These are phyloP conservation scores for Lepidium aucheri DNA, from an alignment of 345 rosid species.

Conservation along the genomic window DNA sequence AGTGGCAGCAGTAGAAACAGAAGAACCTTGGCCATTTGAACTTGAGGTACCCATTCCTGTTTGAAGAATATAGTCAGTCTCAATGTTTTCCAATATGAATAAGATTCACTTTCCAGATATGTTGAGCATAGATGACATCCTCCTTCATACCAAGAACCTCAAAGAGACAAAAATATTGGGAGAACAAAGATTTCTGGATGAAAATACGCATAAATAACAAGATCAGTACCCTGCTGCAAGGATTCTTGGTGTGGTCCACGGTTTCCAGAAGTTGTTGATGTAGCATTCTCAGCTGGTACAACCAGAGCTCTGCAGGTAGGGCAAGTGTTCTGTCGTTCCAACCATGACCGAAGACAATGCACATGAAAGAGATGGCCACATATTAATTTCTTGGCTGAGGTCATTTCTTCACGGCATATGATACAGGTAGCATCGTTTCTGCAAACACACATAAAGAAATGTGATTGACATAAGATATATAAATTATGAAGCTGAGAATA, in stretches of 20 bases:
- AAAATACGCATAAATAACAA: neutral
- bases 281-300: constrained; percentile 69
- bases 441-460: constrained; percentile 28
- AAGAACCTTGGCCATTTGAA: constrained; percentile 45
- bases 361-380: constrained; percentile 98
- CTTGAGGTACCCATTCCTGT: constrained; percentile 41
- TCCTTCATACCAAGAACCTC: neutral
- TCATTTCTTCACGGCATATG: constrained; percentile 99
- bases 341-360: constrained; percentile 95
- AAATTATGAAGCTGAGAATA: constrained; percentile 3
- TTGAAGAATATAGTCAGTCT: constrained; percentile 7
- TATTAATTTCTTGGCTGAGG: constrained; percentile 73
- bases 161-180: neutral
- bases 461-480: neutral
- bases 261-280: constrained; percentile 48
- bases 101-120: neutral
- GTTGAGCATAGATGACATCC: neutral
- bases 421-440: constrained; percentile 94
- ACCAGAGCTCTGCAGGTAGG: constrained; percentile 93
- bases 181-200: neutral
- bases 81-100: neutral
- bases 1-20: constrained; percentile 17
- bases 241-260: constrained; percentile 42
- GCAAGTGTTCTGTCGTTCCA: constrained; percentile 92
- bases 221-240: constrained; percentile 44